Base-by-base conservation (phyloP, 345 rosid species). In the Eucalyptus sp. region DNA sequence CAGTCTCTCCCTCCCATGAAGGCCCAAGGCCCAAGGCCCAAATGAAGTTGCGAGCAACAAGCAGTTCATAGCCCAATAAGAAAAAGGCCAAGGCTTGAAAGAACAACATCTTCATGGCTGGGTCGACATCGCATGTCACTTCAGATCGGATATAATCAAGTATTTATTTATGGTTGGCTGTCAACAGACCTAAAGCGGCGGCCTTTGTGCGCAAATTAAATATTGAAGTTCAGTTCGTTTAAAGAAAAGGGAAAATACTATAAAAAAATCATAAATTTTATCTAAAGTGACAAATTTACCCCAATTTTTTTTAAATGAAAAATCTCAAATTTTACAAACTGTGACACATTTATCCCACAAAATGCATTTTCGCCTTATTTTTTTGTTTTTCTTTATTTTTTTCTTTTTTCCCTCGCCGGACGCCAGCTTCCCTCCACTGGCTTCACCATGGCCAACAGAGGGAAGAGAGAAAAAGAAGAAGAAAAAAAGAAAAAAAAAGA, bases 181-280 rank as follows among this genome's bases (percentile, higher is more conserved):
- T 33, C 41, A 4, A 20, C 83, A 5, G 27, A 6, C 83, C 84
- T 41, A 76, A 41, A 41, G 3, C 43, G 48, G 4, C 15, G 3
- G 43, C 13, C 44, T 20, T 33, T 10, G 18, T 10, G 81, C 25
- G 22, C 81, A 33, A 71, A 33, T 71, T 71, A 11, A 33, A 20
- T 13, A 76, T 22, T 4, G 18, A 52, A 52, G 20, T 7, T 18
- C 56, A 3, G 9, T 52, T 52, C 24, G 1, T 17, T 52, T 52
- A 8, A 52, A 0, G 4, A 1, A 41, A 41, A 41, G 5, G 5
- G 5, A 41, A 41, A 41, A 41, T 41, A 41, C 5, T 1, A 41
- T 41, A 41, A 41, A 43, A 43, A 43, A 43, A 5, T 5, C 43
- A 4, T 5, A 41, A 41, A 43, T 1, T 43, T 43, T 43, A 0